Base-by-base conservation (phyloP, 2,329 filamentous ascomycete genomes). In the Paecilomyces sp. region DNA sequence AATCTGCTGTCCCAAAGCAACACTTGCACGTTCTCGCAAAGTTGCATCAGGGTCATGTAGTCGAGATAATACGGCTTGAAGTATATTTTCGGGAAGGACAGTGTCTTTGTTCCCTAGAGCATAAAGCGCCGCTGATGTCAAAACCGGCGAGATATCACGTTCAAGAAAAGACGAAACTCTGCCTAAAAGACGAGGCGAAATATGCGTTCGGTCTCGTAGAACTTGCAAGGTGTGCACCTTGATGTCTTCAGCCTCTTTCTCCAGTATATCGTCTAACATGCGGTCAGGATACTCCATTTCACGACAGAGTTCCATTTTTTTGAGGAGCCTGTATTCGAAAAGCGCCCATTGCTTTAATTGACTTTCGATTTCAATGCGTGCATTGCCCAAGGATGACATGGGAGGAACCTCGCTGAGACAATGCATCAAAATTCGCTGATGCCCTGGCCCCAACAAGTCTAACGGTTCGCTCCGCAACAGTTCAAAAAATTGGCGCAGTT, bases 381-480 rank as follows among this genome's bases (percentile, higher is more conserved):
- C 6, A 18, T 47, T 8, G 6, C 36, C 34, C 24, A 25, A 34
- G 6, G 22, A 22, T 28, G n/a, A 12, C 31, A 22, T 41, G 25
- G n/a, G 34, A 28, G 55, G 33, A 13, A 70, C 61, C 61, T 77
- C 74, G 57, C 61, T 70, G 33, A 78, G 63, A 56, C 74, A 77
- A 66, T 73, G 71, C 66, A 74, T 74, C 28, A 77, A 55, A 3
- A 77, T 65, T n/a, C 74, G 70, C 60, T 74, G 73, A 63, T 79
- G 74, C 24, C 63, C 58, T 28, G 69, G 71, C 1, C 76, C 75
- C 12, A 77, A 58, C n/a, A 77, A 60, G 58, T 77, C 75, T 30
- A 62, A 66, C 33, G 74, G 74, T 50, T 74, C 63, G 2, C 62
- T 31, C 50, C 77, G 66, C 18, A 78, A 66, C 28, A 56, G 56